These are phyloP conservation scores for Chenopodium album DNA, from an alignment of 148 eudicot species.

Conservation along the genomic window DNA sequence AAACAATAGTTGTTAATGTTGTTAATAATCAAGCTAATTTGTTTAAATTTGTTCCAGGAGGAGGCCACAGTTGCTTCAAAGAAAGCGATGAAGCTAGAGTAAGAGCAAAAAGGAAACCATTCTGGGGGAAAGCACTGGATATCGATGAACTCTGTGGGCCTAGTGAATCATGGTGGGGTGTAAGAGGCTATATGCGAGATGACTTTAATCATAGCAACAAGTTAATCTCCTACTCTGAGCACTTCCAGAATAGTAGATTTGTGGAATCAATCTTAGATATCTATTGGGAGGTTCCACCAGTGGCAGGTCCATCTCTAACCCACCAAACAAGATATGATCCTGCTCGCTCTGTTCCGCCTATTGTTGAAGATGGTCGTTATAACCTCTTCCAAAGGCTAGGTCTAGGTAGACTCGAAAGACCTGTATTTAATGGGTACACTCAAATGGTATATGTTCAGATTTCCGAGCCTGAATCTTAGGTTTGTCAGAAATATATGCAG, in stretches of 20 bases:
- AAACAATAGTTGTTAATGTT: background rate
- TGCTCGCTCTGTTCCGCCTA: constrained; percentile 69
- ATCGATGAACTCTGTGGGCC: constrained; percentile 82
- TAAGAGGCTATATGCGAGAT: constrained; percentile 83
- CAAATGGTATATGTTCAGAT: constrained; percentile 94
- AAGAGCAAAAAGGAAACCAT: constrained; percentile 64
- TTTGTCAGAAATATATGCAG: background rate
- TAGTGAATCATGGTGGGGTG: constrained; percentile 98
- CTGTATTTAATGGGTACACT: constrained; percentile 92
- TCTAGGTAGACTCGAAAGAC: constrained; percentile 53
- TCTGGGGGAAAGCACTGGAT: constrained; percentile 94
- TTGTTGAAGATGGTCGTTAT: constrained; percentile 91
- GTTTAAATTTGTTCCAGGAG: constrained; percentile 49
- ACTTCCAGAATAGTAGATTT: constrained; percentile 84
- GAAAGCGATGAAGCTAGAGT: constrained; percentile 92
- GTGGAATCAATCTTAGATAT: constrained; percentile 85
- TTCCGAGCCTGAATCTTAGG: constrained; percentile 48
- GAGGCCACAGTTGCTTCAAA: constrained; percentile 95
- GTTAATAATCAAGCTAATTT: background rate
- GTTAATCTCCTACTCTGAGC: constrained; percentile 59
- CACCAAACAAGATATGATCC: constrained; percentile 97
- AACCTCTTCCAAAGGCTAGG: constrained; percentile 78
- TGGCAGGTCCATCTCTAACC: constrained; percentile 92
- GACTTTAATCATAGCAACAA: constrained; percentile 91
- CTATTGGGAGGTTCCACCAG: constrained; percentile 97